Percentiles rank a stretch among this genome's conserved stretches.
Conservation (phyloP, 352 stramenopile species). For the Phytophthora ohioensis region DNA sequence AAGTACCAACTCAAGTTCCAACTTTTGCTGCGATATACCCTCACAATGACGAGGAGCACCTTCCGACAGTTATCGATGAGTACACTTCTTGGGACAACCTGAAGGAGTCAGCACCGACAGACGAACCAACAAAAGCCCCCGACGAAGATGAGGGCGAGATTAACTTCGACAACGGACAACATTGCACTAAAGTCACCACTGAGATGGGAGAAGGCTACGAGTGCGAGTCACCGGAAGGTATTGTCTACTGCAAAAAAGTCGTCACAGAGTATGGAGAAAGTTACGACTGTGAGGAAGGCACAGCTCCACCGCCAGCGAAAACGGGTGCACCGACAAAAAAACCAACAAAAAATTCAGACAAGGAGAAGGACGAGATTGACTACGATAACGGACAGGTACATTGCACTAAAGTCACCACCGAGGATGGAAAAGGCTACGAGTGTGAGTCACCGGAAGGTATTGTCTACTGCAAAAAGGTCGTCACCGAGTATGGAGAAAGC, state of each 20-base stretch:
- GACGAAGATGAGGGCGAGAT: background rate
- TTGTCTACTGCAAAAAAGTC: conserved; percentile 19
- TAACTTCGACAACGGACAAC: background rate
- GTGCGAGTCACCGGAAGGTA: background rate
- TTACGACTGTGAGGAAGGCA: conserved; percentile 14
- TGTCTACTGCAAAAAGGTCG: conserved; percentile 20
- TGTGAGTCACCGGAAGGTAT: background rate
- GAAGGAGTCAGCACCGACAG: background rate
- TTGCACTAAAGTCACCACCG: conserved; percentile 16
- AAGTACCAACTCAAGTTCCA: conserved; percentile 24
- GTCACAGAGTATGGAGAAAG: conserved; percentile 20
- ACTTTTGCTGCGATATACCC: conserved; percentile 19
- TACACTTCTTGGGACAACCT: conserved; percentile 22
- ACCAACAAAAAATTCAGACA: background rate
- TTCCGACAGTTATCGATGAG: conserved; percentile 16
- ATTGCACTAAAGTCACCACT: conserved; percentile 18
- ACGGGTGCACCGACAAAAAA: background rate
- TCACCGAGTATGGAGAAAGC: conserved; percentile 18
- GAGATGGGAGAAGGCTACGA: conserved; percentile 18
- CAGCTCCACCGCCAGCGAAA: background rate
- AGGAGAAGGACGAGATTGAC: background rate
- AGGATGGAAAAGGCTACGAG: conserved; percentile 17
- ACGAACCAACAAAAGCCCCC: background rate
- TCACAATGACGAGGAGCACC: conserved; percentile 6
- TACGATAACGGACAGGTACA: background rate